phyloP scores from a whole-genome alignment of 345 rosid genomes.

The Eucalyptus brandiana region DNA sequence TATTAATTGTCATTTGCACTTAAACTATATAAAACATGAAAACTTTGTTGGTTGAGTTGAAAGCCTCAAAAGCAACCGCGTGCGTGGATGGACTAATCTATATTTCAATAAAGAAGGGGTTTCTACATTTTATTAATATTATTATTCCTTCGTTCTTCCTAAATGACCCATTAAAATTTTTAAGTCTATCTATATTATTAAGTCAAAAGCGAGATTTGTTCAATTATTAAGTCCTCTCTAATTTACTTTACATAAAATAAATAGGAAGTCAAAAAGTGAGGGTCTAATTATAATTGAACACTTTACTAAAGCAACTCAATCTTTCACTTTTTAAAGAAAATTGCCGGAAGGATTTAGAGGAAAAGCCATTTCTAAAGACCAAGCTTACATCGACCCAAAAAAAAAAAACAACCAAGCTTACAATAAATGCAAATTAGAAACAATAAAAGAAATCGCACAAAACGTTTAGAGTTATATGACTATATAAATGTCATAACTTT shows the following conservation, averaged over 20 bases:
- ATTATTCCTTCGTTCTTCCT: neutral
- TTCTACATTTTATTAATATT: neutral
- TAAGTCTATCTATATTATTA: neutral
- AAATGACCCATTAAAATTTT: neutral
- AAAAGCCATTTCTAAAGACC: neutral
- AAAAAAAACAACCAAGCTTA: neutral
- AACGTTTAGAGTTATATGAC: neutral
- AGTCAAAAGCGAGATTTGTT: neutral
- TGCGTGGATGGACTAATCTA: neutral
- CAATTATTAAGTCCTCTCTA: neutral
- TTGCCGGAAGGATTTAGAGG: neutral
- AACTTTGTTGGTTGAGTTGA: neutral
- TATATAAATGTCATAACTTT: neutral
- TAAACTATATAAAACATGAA: neutral
- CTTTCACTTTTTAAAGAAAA: neutral
- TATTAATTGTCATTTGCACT: neutral
- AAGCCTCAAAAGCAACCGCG: neutral
- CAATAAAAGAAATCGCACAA: neutral
- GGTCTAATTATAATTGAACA: neutral
- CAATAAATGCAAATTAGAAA: neutral
- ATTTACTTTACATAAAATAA: neutral
- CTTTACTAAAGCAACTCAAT: neutral
- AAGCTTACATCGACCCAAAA: neutral
- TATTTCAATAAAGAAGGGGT: neutral
- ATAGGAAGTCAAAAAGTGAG: neutral